These are phyloP conservation scores for Zizania latifolia DNA, from an alignment of 176 grass and related monocot species.

Conservation along the genomic window DNA sequence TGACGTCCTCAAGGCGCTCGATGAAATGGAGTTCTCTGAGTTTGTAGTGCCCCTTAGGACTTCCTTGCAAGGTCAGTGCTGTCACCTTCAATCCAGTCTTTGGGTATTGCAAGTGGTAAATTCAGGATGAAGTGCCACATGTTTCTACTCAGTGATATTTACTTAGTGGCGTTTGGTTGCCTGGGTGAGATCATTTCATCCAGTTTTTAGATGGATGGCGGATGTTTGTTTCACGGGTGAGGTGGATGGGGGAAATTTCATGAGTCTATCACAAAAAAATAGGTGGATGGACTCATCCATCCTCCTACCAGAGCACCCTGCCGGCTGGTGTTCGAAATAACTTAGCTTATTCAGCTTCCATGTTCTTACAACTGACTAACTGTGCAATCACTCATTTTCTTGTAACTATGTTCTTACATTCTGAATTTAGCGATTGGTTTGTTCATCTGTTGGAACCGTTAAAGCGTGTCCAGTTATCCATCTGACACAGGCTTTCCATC, in stretches of 20 bases:
- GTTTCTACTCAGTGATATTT: neutral
- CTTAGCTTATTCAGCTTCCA: neutral
- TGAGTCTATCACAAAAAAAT: too few relatives aligned
- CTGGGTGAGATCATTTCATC: too few relatives aligned
- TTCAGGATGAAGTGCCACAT: neutral
- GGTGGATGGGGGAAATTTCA: too few relatives aligned
- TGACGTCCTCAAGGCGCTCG: conserved; percentile 81
- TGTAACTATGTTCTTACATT: neutral
- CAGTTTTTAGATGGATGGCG: too few relatives aligned
- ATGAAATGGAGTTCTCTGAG: conserved; percentile 85
- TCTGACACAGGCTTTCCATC: neutral
- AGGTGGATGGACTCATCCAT: too few relatives aligned
- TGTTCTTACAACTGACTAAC: neutral
- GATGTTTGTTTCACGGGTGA: too few relatives aligned
- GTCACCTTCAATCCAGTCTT: neutral
- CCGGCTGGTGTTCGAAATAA: neutral
- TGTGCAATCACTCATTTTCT: neutral
- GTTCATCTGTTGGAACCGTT: too few relatives aligned
- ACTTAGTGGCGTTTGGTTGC: neutral
- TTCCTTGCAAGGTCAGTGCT: conserved; percentile 56
- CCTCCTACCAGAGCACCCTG: too few relatives aligned
- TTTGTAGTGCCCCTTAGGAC: conserved; percentile 65
- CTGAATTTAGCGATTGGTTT: neutral
- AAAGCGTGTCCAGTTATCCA: neutral
- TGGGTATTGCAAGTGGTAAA: neutral